A percentile compares a stretch with the other conserved stretches of the same genome.
Conservation (phyloP, 2,329 filamentous ascomycete species). For the Cordyceps pruinosa region DNA sequence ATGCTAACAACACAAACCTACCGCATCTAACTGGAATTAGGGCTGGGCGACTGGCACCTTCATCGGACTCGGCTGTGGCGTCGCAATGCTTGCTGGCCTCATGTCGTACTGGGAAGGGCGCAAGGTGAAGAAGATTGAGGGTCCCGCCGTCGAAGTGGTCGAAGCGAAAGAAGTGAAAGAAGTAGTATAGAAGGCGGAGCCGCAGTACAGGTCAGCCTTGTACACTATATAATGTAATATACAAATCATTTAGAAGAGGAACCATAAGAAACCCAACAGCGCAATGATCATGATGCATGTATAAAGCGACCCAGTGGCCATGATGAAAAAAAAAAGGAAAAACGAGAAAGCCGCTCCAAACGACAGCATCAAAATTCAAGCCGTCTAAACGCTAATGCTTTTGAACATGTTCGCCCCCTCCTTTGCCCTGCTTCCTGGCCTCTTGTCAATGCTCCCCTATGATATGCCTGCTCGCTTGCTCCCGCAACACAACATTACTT, state of each 20-base stretch:
- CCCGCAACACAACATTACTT: background rate
- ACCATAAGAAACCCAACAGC: background rate
- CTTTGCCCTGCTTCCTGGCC: background rate
- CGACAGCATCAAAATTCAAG: background rate
- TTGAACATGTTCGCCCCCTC: background rate
- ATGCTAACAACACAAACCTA: background rate
- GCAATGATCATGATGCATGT: background rate
- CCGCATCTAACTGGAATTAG: background rate
- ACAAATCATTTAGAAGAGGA: background rate
- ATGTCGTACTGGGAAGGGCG: constrained; percentile 23
- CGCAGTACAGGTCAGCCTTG: background rate
- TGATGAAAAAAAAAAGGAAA: background rate
- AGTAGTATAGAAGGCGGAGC: background rate
- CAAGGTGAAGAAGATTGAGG: constrained; percentile 22
- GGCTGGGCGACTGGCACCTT: constrained; percentile 20
- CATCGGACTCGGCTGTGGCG: constrained; percentile 20
- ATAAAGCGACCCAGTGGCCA: background rate
- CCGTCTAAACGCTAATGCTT: background rate
- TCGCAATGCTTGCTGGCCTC: constrained; percentile 20
- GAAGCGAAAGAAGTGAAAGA: background rate
- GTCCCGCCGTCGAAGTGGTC: constrained; percentile 18
- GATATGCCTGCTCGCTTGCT: background rate
- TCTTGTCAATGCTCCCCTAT: background rate
- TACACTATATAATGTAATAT: background rate
- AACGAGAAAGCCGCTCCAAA: background rate